phyloP scores from a whole-genome alignment of 1,284 basidiomycete species.

The Sutorius eximius region DNA sequence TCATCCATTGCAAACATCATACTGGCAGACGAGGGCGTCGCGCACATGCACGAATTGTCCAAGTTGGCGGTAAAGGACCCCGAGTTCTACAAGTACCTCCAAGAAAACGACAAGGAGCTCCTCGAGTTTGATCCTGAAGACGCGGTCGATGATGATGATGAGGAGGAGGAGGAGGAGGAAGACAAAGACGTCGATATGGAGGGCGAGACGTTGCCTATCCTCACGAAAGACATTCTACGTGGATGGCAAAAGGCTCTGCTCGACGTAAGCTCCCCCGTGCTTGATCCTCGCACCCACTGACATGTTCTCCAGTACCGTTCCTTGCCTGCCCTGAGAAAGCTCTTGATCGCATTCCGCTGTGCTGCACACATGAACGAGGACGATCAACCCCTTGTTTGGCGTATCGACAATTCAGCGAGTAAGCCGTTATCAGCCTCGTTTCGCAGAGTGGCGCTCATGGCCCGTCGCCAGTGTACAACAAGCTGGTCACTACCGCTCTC shows the following conservation, averaged over 20 bases:
- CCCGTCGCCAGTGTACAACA: slow-evolving; percentile 75
- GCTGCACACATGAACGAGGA: slow-evolving; percentile 90
- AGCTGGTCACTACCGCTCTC: slow-evolving; percentile 85
- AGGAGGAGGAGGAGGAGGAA: slow-evolving; percentile 43
- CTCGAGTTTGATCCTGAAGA: slow-evolving; percentile 69
- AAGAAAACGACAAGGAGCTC: slow-evolving; percentile 92
- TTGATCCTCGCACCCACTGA: not conserved
- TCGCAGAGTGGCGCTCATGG: slow-evolving; percentile 2
- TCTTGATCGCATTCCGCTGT: slow-evolving; percentile 86
- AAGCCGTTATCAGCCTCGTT: not conserved
- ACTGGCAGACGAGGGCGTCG: slow-evolving; percentile 60
- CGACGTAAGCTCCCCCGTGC: slow-evolving; percentile 53
- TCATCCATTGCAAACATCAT: slow-evolving; percentile 6
- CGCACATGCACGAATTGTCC: slow-evolving; percentile 81
- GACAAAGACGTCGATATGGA: slow-evolving; percentile 43
- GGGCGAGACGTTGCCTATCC: slow-evolving; percentile 51
- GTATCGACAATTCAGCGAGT: slow-evolving; percentile 76
- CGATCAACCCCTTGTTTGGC: slow-evolving; percentile 74
- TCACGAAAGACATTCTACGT: slow-evolving; percentile 77
- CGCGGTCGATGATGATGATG: slow-evolving; percentile 44
- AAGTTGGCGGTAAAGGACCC: slow-evolving; percentile 94
- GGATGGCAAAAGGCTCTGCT: slow-evolving; percentile 92
- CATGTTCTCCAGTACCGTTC: slow-evolving; percentile 70
- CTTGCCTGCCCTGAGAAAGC: slow-evolving; percentile 79
- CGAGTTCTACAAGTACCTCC: slow-evolving; percentile 97